Base-by-base conservation (phyloP, 148 eudicot genomes). In the Gaultheria prostrata region DNA sequence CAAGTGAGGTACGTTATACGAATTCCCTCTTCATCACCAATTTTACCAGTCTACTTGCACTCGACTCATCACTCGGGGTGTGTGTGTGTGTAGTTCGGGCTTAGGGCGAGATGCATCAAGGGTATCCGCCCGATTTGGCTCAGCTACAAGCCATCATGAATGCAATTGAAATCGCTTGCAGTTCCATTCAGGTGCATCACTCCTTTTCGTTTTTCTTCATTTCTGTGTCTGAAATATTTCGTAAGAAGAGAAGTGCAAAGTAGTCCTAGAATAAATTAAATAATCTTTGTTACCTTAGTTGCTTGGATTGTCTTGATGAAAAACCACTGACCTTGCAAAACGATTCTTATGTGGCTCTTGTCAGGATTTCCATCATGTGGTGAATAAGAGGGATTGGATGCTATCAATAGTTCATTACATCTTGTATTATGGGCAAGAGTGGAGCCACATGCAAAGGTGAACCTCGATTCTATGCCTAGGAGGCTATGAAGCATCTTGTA, bases 71-170 rank as follows among this genome's bases (percentile, higher is more conserved):
- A 1, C 56, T 26, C 7, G n/a, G n/a, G 28, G 7, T 3, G 9
- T 71, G 11, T 70, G 39, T 24, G 33, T 8, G 53, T 74, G 12
- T 71, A 54, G 78, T 79, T 30, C 3, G 81, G 59, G 67, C 11
- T 0, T 6, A 13, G 21, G 10, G 17, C 46, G 61, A n/a, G 88
- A 89, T 86, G 89, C 54, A 85, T 54, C 89, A 86, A 74, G 86
- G 79, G 75, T 43, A 72, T 79, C 72, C 56, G 33, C 80, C 85
- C 20, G 95, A 94, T 88, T 85, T 94, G 84, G 90, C 87, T 76
- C 95, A 91, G 84, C 89, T 97, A 79, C 97, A 92, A 89, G 91
- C 99, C 18, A 84, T 93, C 80, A 97, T 97, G 99, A 93, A 85
- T 32, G 73, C 93, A 0, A 89, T 97, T 76, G 99, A 97, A 86